phyloP scores from a whole-genome alignment of 2,329 filamentous ascomycete species.

The Teratosphaeria viscida region DNA sequence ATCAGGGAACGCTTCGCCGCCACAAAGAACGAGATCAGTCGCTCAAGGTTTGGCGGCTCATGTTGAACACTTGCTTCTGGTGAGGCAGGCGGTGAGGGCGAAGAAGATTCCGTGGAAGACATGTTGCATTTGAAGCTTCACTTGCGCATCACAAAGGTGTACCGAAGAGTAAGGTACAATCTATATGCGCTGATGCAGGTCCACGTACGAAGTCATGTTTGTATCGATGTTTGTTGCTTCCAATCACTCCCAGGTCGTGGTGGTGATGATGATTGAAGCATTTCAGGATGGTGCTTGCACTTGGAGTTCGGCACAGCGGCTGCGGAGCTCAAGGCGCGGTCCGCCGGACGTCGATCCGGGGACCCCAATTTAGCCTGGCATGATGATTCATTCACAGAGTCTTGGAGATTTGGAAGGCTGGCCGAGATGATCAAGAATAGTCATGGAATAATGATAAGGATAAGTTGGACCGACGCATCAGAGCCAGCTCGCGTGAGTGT shows the following conservation, averaged over 20 bases:
- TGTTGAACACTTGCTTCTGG: slow-evolving; percentile 31
- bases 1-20: slow-evolving; percentile 79
- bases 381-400: not conserved
- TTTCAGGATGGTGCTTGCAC: not conserved
- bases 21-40: slow-evolving; percentile 72
- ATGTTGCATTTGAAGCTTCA: not conserved
- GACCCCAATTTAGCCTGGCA: not conserved
- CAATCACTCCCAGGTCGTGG: not conserved
- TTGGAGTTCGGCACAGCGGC: not conserved
- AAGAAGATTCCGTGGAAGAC: slow-evolving; percentile 10
- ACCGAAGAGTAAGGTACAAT: not conserved
- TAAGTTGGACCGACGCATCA: no score
- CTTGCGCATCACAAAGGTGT: not conserved
- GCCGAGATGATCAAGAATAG: no score
- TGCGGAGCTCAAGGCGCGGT: not conserved
- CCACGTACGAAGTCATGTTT: no score
- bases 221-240: not conserved
- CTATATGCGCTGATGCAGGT: not conserved
- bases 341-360: not conserved
- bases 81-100: slow-evolving; percentile 30
- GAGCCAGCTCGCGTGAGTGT: no score
- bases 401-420: not conserved
- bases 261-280: not conserved
- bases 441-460: no score
- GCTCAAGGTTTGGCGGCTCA: slow-evolving; percentile 50